These are phyloP conservation scores for Lepidopterella palustris DNA, from an alignment of 495 filamentous ascomycete genomes.

Conservation along the genomic window DNA sequence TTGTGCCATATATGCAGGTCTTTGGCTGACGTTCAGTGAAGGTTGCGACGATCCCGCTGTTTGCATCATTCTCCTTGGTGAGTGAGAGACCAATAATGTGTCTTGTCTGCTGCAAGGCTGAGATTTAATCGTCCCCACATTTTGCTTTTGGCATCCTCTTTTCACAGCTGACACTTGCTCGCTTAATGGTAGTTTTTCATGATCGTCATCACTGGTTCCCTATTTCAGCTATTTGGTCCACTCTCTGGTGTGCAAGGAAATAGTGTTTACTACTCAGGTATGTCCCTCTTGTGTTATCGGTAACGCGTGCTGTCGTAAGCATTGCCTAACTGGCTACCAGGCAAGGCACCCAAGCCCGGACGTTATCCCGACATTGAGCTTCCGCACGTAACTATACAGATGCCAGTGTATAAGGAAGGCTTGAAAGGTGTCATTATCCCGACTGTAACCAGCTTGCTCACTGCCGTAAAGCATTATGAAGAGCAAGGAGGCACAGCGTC, in stretches of 20 bases:
- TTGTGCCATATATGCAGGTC: too few relatives aligned
- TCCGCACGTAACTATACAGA: conserved; percentile 68
- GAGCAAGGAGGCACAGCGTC: conserved; percentile 41
- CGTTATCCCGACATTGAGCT: conserved; percentile 73
- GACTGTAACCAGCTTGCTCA: conserved; percentile 50
- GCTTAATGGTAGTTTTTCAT: conserved; percentile 7
- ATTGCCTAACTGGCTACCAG: conserved; percentile 61
- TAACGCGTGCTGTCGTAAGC: conserved; percentile 67
- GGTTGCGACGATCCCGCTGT: conserved; percentile 33
- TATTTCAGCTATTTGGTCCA: conserved; percentile 57
- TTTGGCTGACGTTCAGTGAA: conserved; percentile 20
- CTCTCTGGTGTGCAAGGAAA: conserved; percentile 33
- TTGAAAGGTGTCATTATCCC: conserved; percentile 53
- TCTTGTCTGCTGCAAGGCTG: conserved; percentile 5
- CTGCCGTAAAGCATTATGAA: conserved; percentile 56
- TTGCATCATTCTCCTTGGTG: conserved; percentile 31
- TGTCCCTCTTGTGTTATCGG: conserved; percentile 32
- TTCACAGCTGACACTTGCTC: not conserved
- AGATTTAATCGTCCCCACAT: not conserved
- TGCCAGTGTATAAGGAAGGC: conserved; percentile 67
- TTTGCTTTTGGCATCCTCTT: not conserved
- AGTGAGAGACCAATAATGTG: conserved; percentile 7
- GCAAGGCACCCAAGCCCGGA: conserved; percentile 71
- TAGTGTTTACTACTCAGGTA: conserved; percentile 23
- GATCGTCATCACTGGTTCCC: conserved; percentile 46